A percentile compares a stretch with the other conserved stretches of the same genome.
Evolutionary conservation across 352 stramenopile genomes (phyloP).

Genomic region (Globisporangium acanthophoron): DNA sequence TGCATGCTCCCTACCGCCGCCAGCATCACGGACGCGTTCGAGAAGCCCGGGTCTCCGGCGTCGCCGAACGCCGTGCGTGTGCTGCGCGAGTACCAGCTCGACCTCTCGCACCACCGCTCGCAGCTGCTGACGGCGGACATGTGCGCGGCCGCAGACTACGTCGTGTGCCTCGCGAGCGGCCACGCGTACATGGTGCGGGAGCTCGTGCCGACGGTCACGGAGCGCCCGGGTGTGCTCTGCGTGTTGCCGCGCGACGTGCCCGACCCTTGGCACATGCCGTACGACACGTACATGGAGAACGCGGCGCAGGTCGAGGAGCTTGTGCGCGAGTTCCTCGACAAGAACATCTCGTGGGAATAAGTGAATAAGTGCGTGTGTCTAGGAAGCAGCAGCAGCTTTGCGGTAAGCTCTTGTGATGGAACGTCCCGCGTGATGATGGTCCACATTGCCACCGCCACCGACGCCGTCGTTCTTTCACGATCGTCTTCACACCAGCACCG

Average conservation of each 20-base stretch:
- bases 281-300: conserved; percentile 80
- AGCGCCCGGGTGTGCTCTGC: conserved; percentile 48
- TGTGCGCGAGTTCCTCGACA: conserved; percentile 70
- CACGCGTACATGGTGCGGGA: conserved; percentile 57
- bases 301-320: conserved; percentile 71
- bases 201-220: conserved; percentile 56
- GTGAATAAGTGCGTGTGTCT: too few species aligned
- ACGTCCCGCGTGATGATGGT: background rate
- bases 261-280: conserved; percentile 80
- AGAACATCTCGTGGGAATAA: conserved; percentile 36
- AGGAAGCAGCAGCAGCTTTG: too few species aligned
- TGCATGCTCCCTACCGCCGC: background rate
- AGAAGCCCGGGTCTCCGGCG: conserved; percentile 54
- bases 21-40: conserved; percentile 71
- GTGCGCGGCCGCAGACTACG: conserved; percentile 58
- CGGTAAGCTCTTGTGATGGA: too few species aligned
- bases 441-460: too few species aligned
- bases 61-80: conserved; percentile 56
- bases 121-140: conserved; percentile 62
- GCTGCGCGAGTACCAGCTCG: conserved; percentile 72
- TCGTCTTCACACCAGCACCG: background rate
- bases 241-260: conserved; percentile 59
- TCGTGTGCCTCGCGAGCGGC: conserved; percentile 68
- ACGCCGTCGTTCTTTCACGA: too few species aligned
- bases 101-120: conserved; percentile 61